Evolutionary conservation across 106 monocot species (phyloP).

Genomic region (Dioscorea dumetorum): DNA sequence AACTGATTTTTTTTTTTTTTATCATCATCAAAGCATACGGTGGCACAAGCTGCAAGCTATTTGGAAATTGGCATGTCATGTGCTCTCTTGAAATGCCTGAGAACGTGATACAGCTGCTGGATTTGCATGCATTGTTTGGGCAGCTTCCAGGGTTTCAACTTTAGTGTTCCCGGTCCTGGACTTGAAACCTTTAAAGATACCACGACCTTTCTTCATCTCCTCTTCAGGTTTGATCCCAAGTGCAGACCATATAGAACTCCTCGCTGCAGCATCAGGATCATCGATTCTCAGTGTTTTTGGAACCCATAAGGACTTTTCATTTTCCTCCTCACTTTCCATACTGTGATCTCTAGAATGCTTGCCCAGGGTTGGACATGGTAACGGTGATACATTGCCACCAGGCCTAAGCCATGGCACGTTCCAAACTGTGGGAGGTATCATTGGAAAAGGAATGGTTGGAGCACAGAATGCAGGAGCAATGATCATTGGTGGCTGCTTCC

Average conservation of each 20-base stretch:
- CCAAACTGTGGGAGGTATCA: constrained; percentile 27
- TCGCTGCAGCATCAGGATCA: constrained; percentile 55
- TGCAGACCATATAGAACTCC: constrained; percentile 61
- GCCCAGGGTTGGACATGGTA: constrained; percentile 21
- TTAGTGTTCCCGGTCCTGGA: constrained; percentile 8
- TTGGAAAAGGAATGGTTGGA: constrained; percentile 28
- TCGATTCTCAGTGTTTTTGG: constrained; percentile 66
- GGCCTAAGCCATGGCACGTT: constrained; percentile 11
- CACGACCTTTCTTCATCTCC: constrained; percentile 10
- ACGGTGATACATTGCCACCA: neutral
- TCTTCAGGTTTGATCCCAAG: constrained; percentile 42
- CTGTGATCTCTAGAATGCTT: constrained; percentile 31
- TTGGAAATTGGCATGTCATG: neutral
- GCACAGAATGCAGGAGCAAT: constrained; percentile 22
- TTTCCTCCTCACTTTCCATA: constrained; percentile 9
- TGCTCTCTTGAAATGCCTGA: constrained; percentile 23
- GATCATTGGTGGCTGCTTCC: constrained; percentile 19
- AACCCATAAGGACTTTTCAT: constrained; percentile 38
- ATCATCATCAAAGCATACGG: no score
- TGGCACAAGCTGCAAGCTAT: no score
- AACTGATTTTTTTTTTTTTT: no score
- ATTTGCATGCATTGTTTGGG: constrained; percentile 9
- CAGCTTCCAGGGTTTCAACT: neutral
- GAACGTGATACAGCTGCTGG: constrained; percentile 27
- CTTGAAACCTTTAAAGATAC: constrained; percentile 34